Conservation (phyloP, 2,329 filamentous ascomycete genomes). For the Pyricularia sp. region DNA sequence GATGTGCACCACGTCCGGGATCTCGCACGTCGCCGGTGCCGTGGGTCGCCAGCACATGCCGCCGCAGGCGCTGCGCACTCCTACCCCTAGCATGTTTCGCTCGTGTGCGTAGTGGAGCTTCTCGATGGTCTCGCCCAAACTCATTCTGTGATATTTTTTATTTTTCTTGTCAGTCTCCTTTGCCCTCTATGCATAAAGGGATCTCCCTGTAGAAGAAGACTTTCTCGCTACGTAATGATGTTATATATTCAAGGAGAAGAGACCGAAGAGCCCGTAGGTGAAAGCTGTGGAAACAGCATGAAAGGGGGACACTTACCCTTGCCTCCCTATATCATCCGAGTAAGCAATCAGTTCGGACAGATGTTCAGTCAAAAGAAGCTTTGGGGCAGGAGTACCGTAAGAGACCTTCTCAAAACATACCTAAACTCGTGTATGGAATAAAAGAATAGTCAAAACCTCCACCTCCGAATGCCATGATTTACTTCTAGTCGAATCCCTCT, state of each 20-base stretch:
- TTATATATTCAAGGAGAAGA: background rate
- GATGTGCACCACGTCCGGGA: constrained; percentile 4
- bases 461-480: background rate
- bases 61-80: constrained; percentile 3
- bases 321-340: background rate
- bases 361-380: background rate
- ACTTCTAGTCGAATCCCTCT: background rate
- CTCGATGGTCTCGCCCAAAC: background rate
- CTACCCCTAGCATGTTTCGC: constrained; percentile 1
- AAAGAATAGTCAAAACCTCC: background rate
- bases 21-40: background rate
- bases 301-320: background rate
- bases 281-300: too few species aligned
- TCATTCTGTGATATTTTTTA: background rate
- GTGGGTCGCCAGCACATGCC: constrained; percentile 2
- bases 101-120: background rate
- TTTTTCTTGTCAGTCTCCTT: background rate
- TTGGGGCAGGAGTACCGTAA: background rate
- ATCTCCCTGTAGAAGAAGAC: background rate
- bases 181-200: background rate
- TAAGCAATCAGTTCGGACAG: background rate
- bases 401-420: background rate
- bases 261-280: too few species aligned
- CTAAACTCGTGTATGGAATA: background rate
- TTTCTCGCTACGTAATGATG: background rate